Evolutionary conservation across 208 protist species (phyloP).

Genomic region (Naegleria gruberi): DNA sequence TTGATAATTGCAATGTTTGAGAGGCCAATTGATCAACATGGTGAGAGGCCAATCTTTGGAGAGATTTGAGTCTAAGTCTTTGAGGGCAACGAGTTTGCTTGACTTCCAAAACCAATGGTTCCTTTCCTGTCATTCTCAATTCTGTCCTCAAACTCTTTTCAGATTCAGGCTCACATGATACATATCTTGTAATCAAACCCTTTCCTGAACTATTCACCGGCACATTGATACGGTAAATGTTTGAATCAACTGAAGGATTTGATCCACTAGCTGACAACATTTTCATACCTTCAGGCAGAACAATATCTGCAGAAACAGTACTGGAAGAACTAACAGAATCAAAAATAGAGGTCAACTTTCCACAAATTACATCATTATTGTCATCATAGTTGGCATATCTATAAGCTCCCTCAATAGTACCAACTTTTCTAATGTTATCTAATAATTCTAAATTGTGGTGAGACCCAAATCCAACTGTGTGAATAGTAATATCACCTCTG

Average conservation of each 20-base stretch:
- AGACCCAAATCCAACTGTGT: neutral
- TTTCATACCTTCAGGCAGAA: neutral
- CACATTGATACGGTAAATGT: neutral
- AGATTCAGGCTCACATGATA: neutral
- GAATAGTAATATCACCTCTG: neutral
- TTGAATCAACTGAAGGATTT: neutral
- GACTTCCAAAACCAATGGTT: neutral
- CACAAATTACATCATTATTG: neutral
- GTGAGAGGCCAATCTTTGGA: neutral
- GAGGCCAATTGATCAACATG: neutral
- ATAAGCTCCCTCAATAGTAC: neutral
- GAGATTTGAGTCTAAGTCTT: neutral
- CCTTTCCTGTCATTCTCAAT: neutral
- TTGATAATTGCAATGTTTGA: neutral
- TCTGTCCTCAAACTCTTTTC: neutral
- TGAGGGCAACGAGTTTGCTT: neutral
- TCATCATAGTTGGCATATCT: neutral
- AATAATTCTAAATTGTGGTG: neutral
- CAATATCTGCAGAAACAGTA: neutral
- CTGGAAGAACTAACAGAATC: neutral
- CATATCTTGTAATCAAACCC: neutral
- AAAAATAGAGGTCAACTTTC: neutral
- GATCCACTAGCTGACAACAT: neutral
- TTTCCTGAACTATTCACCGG: neutral
- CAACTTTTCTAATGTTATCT: neutral